These are phyloP conservation scores for Syncephalastrum racemosum DNA, from an alignment of 371 early-diverging fungal genomes.

Conservation along the genomic window DNA sequence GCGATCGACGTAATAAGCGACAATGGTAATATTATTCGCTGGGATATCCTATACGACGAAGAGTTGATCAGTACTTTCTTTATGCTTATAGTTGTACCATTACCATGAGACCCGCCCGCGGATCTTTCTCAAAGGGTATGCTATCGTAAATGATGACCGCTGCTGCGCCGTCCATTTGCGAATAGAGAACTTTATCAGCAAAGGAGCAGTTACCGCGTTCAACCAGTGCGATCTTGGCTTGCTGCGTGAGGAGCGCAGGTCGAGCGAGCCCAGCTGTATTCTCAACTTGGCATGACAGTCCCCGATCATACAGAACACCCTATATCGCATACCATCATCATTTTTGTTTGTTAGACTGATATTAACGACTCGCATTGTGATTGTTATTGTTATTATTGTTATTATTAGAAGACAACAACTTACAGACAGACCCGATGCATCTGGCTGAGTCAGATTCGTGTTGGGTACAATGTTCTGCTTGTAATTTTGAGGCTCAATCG, in stretches of 20 bases:
- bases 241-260: conserved; percentile 19
- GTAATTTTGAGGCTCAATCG: conserved; percentile 22
- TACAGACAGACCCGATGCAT: conserved; percentile 23
- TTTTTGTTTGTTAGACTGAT: too few species aligned
- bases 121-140: conserved; percentile 36
- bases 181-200: conserved; percentile 33
- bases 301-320: conserved; percentile 49
- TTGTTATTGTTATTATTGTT: too few species aligned
- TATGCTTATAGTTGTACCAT: background rate
- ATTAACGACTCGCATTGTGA: too few species aligned
- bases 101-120: conserved; percentile 28
- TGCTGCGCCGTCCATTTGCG: conserved; percentile 35
- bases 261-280: conserved; percentile 14
- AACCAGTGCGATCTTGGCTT: conserved; percentile 43
- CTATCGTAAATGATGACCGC: conserved; percentile 44
- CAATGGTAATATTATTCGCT: conserved; percentile 33
- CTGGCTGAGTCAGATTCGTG: conserved; percentile 33
- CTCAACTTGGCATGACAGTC: conserved; percentile 34
- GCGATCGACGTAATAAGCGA: conserved; percentile 40
- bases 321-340: conserved; percentile 2
- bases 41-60: conserved; percentile 29
- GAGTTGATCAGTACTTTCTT: background rate
- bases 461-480: conserved; percentile 36
- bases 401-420: background rate
- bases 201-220: conserved; percentile 38